phyloP scores from a whole-genome alignment of 495 filamentous ascomycete genomes.

The Tirmania nivea region DNA sequence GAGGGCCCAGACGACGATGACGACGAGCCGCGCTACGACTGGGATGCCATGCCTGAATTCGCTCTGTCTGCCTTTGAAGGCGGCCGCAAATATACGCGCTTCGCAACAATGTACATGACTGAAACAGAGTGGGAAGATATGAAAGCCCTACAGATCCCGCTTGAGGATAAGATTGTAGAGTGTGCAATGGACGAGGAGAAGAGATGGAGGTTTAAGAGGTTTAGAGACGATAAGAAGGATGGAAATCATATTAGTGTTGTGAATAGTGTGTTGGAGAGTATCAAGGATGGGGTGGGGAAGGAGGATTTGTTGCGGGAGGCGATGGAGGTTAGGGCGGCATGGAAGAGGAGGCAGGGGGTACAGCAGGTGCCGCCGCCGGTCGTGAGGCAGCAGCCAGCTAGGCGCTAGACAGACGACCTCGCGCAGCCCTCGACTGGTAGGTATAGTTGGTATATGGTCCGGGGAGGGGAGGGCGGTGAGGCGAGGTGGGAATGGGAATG shows the following conservation, averaged over 20 bases:
- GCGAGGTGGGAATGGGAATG: too few relatives aligned
- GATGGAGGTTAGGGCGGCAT: slow-evolving; percentile 9
- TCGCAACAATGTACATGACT: slow-evolving; percentile 45
- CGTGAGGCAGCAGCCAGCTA: background rate
- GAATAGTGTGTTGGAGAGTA: slow-evolving; percentile 60
- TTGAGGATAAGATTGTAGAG: slow-evolving; percentile 74
- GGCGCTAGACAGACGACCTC: background rate
- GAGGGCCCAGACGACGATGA: slow-evolving; percentile 6
- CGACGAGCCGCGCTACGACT: slow-evolving; percentile 23
- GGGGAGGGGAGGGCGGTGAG: too few relatives aligned
- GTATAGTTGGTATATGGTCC: too few relatives aligned
- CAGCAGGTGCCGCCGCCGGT: background rate
- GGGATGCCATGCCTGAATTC: slow-evolving; percentile 35
- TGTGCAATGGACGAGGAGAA: slow-evolving; percentile 52
- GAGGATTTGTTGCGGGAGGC: slow-evolving; percentile 30
- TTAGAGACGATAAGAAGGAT: slow-evolving; percentile 76
- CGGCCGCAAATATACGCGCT: slow-evolving; percentile 32
- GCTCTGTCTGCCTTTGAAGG: slow-evolving; percentile 35
- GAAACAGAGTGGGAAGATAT: slow-evolving; percentile 61
- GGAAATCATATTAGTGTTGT: slow-evolving; percentile 74
- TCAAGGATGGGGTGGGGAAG: slow-evolving; percentile 47
- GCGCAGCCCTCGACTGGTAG: too few relatives aligned
- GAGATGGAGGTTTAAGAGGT: slow-evolving; percentile 65
- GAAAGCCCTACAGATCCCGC: slow-evolving; percentile 42
- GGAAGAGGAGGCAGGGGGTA: slow-evolving; percentile 7